Base-by-base conservation (phyloP, 805 yeast species). In the Wickerhamomyces bisporus region DNA sequence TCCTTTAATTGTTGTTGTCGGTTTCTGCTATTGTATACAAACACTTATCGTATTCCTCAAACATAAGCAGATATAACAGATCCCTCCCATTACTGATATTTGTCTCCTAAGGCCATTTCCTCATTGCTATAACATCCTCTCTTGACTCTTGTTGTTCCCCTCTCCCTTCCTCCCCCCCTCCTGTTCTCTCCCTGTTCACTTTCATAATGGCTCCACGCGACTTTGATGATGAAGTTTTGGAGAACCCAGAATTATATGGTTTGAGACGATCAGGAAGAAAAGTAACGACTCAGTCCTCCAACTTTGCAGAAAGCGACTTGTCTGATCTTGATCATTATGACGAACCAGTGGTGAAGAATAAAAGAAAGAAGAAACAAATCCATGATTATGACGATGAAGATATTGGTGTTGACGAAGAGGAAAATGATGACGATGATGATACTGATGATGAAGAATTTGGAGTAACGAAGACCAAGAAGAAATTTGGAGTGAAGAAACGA, bases 221-320 rank as follows among this genome's bases (percentile, higher is more conserved):
- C 34, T 53, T 75, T 32, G 70, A 72, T 12, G 71, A 66, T 30
- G 88, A 80, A 42, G 73, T 81, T 14, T 67, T 75, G 38, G 72
- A 66, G 35, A 79, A 84, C 56, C 94, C 95, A 1, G 94, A 83
- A 54, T 66, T 85, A n/a, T 85, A 85, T 50, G 95, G 95, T 2
- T 66, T 85, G 38, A 75, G 95, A 61, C 71, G 94, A 48, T 81
- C 89, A 5, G 78, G 79, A 30, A 68, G 93, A 51, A 59, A 48
- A 9, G 42, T 7, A 21, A 10, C 46, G 15, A 55, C 52, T 5
- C 47, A 44, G n/a, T 55, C 53, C 2, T 41, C 42, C 10, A 34
- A 14, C 16, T 45, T 40, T 27, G 45, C 25, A 31, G 52, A 47
- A 42, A 45, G 31, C 32, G 52, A 50, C 17, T 21, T 24, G 17